Evolutionary conservation across 345 rosid species (phyloP), one percentile per base, ranked within the genome.

Genomic region (Eucalyptus guilfoylei): DNA sequence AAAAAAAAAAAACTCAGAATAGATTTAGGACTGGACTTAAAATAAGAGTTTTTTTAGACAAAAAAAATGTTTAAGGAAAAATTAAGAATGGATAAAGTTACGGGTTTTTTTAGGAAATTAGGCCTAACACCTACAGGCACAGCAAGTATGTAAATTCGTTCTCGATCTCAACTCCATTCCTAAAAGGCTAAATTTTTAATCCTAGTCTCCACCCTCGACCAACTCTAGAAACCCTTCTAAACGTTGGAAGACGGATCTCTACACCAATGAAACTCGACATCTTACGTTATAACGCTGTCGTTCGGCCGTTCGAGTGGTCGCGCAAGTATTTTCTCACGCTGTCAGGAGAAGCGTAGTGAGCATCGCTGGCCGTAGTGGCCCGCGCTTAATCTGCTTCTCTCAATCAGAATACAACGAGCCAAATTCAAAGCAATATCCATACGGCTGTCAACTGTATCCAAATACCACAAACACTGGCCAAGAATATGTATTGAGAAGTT

Each of bases 1-100:
- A 15, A n/a, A 64, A 1, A 28, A 26, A 55, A 55, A 2, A 15
- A 7, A 4, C 13, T 0, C 1, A 3, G 21, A 24, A 13, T 15
- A 9, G 24, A 34, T 19, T 49, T 49, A 7, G 3, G 17, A 49
- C 7, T 1, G 1, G 3, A 15, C 52, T 3, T 6, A 6, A 49
- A 49, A 7, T 49, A 7, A 49, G 3, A 7, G 7, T 15, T 7
- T 49, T 49, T 67, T 32, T 16, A 16, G 40, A 67, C 2, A 8
- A 67, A 67, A 67, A 67, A 8, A 4, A 4, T 0, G 15, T 3
- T 14, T 4, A 64, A 9, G 76, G 9, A 19, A n/a, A 14, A n/a
- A 64, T 64, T n/a, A 34, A n/a, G 19, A 64, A 14, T 15, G 19
- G 9, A 32, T 69, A 37, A 9, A 34, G 9, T 3, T 11, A 9